These are phyloP conservation scores for Hibiscus trionum DNA, from an alignment of 345 rosid species.

Conservation along the genomic window DNA sequence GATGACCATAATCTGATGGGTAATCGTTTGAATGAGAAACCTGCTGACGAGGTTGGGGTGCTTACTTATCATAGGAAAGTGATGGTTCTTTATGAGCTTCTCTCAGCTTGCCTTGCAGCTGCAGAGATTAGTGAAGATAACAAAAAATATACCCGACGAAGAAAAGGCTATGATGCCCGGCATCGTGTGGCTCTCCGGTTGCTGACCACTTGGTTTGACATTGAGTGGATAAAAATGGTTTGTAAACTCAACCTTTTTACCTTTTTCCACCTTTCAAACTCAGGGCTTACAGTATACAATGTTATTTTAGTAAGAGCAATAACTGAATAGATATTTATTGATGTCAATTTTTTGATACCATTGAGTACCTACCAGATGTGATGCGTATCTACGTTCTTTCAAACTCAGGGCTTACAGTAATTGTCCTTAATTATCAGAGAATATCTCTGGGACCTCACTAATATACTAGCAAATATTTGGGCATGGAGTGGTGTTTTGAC, in stretches of 20 bases:
- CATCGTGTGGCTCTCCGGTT: conserved; percentile 86
- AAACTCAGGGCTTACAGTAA: no score
- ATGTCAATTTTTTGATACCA: conserved; percentile 4
- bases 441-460: background rate
- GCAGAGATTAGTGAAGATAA: conserved; percentile 49
- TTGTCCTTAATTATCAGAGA: background rate
- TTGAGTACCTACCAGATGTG: conserved; percentile 5
- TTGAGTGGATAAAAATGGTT: conserved; percentile 84
- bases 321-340: background rate
- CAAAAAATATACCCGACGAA: conserved; percentile 41
- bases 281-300: background rate
- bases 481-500: background rate
- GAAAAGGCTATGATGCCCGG: conserved; percentile 91
- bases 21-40: conserved; percentile 34
- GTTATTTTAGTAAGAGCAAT: background rate
- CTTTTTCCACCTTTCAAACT: background rate
- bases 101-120: conserved; percentile 87
- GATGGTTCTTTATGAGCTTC: conserved; percentile 76
- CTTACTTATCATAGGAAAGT: conserved; percentile 71
- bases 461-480: background rate
- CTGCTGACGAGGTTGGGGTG: conserved; percentile 50
- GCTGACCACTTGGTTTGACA: conserved; percentile 77
- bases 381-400: background rate
- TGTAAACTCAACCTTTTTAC: conserved; percentile 20
- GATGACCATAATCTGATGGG: conserved; percentile 20